phyloP scores from a whole-genome alignment of 164 flowering plant genomes.

The Liquidambar formosana region DNA sequence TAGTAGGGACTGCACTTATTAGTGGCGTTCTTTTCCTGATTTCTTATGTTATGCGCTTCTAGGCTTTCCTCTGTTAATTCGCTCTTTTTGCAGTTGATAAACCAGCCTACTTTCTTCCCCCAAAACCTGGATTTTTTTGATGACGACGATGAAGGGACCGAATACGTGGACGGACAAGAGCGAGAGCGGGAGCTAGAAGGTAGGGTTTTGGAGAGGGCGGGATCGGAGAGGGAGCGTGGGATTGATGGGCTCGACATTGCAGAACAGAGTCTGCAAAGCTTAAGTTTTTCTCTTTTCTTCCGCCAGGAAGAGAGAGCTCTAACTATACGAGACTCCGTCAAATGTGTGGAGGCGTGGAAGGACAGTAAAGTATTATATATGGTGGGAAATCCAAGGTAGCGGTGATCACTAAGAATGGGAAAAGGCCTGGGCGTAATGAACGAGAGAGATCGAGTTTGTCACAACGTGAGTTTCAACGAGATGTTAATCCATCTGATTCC shows the following conservation, averaged over 20 bases:
- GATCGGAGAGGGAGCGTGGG: slow-evolving; percentile 1
- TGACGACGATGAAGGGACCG: not conserved
- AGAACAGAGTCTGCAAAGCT: slow-evolving; percentile 8
- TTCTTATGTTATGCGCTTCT: slow-evolving; percentile 24
- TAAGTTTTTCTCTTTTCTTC: not conserved
- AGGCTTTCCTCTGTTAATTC: slow-evolving; percentile 33
- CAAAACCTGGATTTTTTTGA: not conserved
- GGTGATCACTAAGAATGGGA: no score
- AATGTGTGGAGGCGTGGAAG: no score
- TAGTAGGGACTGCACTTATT: slow-evolving; percentile 36
- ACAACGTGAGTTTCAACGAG: no score
- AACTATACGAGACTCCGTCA: no score
- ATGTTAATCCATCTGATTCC: no score
- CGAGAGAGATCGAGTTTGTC: no score
- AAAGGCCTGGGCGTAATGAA: no score
- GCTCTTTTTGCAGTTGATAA: not conserved
- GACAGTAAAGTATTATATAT: no score
- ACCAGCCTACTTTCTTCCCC: not conserved
- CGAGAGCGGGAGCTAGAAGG: not conserved
- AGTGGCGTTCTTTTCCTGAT: slow-evolving; percentile 1
- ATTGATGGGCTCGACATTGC: slow-evolving; percentile 11
- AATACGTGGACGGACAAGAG: not conserved
- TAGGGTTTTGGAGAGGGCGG: slow-evolving; percentile 1
- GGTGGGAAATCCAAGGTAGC: no score
- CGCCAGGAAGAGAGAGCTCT: not conserved